phyloP scores from a whole-genome alignment of 495 filamentous ascomycete genomes.

The Tuber borchii region DNA sequence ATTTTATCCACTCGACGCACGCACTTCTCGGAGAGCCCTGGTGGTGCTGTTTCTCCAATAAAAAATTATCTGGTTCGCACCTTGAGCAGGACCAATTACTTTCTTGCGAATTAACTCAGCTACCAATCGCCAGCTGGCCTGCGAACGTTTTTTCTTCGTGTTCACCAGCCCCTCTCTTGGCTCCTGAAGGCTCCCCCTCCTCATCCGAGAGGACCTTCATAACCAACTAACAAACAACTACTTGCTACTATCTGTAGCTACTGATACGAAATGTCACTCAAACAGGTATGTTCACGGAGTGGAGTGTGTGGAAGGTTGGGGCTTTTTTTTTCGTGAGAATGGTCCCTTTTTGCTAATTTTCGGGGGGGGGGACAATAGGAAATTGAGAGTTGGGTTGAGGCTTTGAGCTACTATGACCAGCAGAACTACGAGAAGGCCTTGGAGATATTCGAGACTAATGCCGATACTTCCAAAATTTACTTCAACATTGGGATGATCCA shows the following conservation, averaged over 20 bases:
- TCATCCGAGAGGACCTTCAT: constrained; percentile 17
- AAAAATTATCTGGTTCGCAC: constrained; percentile 13
- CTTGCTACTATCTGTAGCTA: background rate
- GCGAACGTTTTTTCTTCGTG: constrained; percentile 23
- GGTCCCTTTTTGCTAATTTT: constrained; percentile 13
- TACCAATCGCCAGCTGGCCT: constrained; percentile 33
- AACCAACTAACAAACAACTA: constrained; percentile 6
- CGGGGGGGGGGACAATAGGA: constrained; percentile 53
- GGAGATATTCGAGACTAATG: constrained; percentile 71
- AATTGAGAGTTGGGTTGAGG: constrained; percentile 97
- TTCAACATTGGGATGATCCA: constrained; percentile 99
- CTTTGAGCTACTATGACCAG: constrained; percentile 85
- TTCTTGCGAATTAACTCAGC: constrained; percentile 19
- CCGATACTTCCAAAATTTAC: constrained; percentile 95
- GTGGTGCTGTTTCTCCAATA: constrained; percentile 18
- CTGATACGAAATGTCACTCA: constrained; percentile 43
- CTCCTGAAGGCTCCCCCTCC: constrained; percentile 10
- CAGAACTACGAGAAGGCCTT: constrained; percentile 90
- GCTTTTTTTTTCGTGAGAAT: constrained; percentile 4
- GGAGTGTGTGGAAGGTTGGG: background rate
- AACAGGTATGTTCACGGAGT: constrained; percentile 43
- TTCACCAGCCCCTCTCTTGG: constrained; percentile 30
- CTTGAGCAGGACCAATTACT: constrained; percentile 6
- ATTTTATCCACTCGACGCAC: background rate
- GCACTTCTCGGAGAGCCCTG: constrained; percentile 13